These are phyloP conservation scores for Entomortierella beljakovae DNA, from an alignment of 192 early-diverging fungal genomes.

Conservation along the genomic window DNA sequence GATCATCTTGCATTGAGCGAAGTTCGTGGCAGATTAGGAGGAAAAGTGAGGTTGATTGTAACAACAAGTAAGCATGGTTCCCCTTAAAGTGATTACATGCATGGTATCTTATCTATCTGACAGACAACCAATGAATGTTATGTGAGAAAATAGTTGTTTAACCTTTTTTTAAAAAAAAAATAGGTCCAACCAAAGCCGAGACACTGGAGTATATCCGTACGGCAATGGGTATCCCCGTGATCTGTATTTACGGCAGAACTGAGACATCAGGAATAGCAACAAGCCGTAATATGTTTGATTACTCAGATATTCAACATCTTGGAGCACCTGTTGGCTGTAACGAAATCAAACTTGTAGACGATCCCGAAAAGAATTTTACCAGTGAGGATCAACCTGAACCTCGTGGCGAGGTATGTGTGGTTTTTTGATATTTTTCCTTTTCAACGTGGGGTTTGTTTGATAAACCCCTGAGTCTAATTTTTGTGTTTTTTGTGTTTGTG, in stretches of 20 bases:
- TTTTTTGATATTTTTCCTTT: no score
- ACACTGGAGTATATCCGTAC: slow-evolving; percentile 36
- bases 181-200: slow-evolving; percentile 43
- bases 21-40: slow-evolving; percentile 35
- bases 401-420: slow-evolving; percentile 78
- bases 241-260: slow-evolving; percentile 40
- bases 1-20: slow-evolving; percentile 43
- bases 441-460: neutral
- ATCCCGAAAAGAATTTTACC: slow-evolving; percentile 53
- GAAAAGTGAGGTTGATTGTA: slow-evolving; percentile 38
- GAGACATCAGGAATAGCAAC: slow-evolving; percentile 42
- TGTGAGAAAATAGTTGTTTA: neutral
- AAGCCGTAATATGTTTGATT: slow-evolving; percentile 45
- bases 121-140: no score
- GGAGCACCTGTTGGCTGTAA: slow-evolving; percentile 68
- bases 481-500: neutral
- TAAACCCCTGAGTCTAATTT: neutral
- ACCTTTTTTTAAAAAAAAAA: neutral
- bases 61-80: slow-evolving; percentile 31
- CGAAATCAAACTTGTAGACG: slow-evolving; percentile 75
- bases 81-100: neutral
- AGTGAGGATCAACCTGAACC: slow-evolving; percentile 64
- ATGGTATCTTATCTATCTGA: no score
- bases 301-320: slow-evolving; percentile 58
- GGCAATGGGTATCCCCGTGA: slow-evolving; percentile 42